Evolutionary conservation across 208 protist species (phyloP), one percentile per base, ranked within the genome.

Genomic region (Leishmania tarentolae): DNA sequence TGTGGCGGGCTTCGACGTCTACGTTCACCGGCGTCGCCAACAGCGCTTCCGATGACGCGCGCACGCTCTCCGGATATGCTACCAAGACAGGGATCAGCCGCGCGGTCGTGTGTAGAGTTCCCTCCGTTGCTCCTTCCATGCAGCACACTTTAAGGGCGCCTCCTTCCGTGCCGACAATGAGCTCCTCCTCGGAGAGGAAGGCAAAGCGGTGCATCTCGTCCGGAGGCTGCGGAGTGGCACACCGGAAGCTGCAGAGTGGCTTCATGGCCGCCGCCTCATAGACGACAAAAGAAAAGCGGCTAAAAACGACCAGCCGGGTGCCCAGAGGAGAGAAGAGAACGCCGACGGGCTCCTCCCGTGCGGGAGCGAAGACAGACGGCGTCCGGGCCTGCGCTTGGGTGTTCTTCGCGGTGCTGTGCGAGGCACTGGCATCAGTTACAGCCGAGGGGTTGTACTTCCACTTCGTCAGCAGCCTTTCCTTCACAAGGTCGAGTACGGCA

Each of bases 131-230:
- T 17, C 59, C 72, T 6, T 44, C 35, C 2, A 89, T n/a, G n/a
- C 3, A 7, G 17, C 74, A 83, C 61, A 46, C 65, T 37, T 46
- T 82, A 24, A 95, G 37, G 56, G 63, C 37, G 3, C 90, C 92
- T 0, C 84, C 87, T 79, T 96, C 92, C 57, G 92, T 89, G 61
- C 92, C 92, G 9, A 96, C 37, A 0, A 96, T 59, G 21, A 96
- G 78, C 4, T 40, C 11, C 40, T n/a, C 42, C 53, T 93, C 88
- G 2, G 73, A n/a, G 28, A 86, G 44, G 75, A 94, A 92, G 46
- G 68, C 59, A 66, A 82, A 79, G 46, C 65, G 76, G 82, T 94
- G 89, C 9, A 96, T 46, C 84, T 96, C 92, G 24, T 93, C 78
- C 28, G 66, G 40, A 28, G 88, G 89, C 59, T 93, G 86, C 71